Base-by-base conservation (phyloP, 129 eudicot species). In the Saposhnikovia divaricata region DNA sequence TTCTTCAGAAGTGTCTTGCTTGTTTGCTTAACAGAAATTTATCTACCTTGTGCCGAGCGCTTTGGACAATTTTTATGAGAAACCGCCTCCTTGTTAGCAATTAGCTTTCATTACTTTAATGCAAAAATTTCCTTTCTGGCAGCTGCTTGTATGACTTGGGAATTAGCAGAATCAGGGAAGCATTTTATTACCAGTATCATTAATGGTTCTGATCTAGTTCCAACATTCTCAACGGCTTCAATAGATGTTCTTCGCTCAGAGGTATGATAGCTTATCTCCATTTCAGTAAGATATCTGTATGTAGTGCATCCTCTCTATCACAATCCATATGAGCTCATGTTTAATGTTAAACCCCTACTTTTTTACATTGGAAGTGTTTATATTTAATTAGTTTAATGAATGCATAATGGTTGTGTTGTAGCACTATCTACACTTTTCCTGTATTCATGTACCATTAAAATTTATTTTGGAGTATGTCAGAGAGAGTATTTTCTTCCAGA, bases 121-220 rank as follows among this genome's bases (percentile, higher is more conserved):
- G 5, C 74, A 72, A 57, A 13, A 61, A 9, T 31, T 79, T 79
- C 28, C 82, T 28, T 57, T 80, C 31, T 81, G 78, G 77, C 90
- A 96, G 99, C 97, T 89, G 99, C 99, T 57, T 96, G 99, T 79
- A 92, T 96, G 99, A 96, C 99, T 15, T 92, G 94, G 98, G 99
- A 96, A 79, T 85, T 96, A 80, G 99, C 99, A 0, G 97, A 96
- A 80, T 96, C 99, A n/a, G 99, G 99, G 78, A 88, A 92, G 76
- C 95, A 92, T 82, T 96, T 96, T 85, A 89, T 96, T 70, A 85
- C 97, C 28, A 89, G 98, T 63, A 83, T 96, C 70, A 86, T 96
- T 65, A 96, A 96, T 61, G 97, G 97, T 55, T 96, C 99, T 75
- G 99, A 96, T 89, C 87, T 96, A 79, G 99, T 96, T 74, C 99